Conservation (phyloP, 2,329 filamentous ascomycete genomes). For the Clonostachys sp. region DNA sequence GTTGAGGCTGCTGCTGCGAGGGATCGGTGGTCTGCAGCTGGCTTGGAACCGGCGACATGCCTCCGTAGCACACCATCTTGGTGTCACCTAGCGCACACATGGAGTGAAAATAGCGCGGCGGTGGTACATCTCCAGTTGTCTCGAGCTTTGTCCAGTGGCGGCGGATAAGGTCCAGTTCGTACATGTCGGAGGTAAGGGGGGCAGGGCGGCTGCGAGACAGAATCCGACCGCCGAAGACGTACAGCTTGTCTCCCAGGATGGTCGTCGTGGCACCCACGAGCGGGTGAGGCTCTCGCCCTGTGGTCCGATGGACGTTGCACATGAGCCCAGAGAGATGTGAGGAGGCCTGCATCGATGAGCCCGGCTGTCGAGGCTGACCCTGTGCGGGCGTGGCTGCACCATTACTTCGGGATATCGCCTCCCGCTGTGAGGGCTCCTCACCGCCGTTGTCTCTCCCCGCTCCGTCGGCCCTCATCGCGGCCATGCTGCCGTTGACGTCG, state of each 20-base stretch:
- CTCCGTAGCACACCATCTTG: conserved; percentile 95
- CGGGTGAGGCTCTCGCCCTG: conserved; percentile 84
- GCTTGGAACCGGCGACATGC: conserved; percentile 79
- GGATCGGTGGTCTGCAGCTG: conserved; percentile 39
- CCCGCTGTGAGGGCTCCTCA: conserved; percentile 37
- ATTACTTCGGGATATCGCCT: too few species aligned
- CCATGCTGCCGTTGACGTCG: conserved; percentile 41
- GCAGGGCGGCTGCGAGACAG: conserved; percentile 76
- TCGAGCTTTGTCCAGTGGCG: conserved; percentile 93
- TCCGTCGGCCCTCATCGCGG: conserved; percentile 16
- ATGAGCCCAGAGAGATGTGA: conserved; percentile 61
- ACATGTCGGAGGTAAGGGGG: conserved; percentile 83
- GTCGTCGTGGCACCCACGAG: conserved; percentile 94
- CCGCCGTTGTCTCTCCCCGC: conserved; percentile 36
- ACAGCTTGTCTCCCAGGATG: conserved; percentile 90
- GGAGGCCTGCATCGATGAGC: conserved; percentile 41
- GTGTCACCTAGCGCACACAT: conserved; percentile 91
- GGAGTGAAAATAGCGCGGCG: conserved; percentile 94
- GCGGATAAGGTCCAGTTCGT: conserved; percentile 86
- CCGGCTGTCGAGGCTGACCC: conserved; percentile 8
- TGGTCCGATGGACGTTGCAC: conserved; percentile 78
- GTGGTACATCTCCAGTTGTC: conserved; percentile 77
- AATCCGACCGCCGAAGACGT: conserved; percentile 90
- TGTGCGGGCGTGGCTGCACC: too few species aligned
- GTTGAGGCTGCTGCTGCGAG: conserved; percentile 41